phyloP scores from a whole-genome alignment of 2,329 filamentous ascomycete species.

The Penicillium crustosum region DNA sequence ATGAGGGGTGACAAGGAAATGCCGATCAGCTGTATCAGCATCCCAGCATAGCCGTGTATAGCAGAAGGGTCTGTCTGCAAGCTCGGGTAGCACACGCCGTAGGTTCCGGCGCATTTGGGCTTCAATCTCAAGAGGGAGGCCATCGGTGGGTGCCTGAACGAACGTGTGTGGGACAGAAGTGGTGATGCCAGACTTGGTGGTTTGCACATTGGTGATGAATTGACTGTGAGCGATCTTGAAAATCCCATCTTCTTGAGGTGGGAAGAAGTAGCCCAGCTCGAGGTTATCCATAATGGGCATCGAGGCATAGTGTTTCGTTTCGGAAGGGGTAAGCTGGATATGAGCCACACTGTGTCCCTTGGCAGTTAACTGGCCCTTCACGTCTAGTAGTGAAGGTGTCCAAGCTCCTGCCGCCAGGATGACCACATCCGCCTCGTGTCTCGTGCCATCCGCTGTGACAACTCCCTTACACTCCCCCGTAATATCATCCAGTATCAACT shows the following conservation, averaged over 20 bases:
- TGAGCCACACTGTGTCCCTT: constrained; percentile 20
- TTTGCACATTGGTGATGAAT: constrained; percentile 14
- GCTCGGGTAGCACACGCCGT: constrained; percentile 9
- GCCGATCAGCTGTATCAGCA: constrained; percentile 11
- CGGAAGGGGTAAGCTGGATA: constrained; percentile 19
- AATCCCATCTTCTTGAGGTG: constrained; percentile 12
- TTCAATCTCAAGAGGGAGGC: constrained; percentile 13
- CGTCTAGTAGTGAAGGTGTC: constrained; percentile 17
- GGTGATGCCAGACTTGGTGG: constrained; percentile 2
- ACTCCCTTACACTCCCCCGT: constrained; percentile 12
- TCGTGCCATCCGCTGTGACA: constrained; percentile 13
- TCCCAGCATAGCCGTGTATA: constrained; percentile 17
- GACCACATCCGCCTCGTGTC: constrained; percentile 17
- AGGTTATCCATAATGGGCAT: constrained; percentile 21
- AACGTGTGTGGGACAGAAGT: constrained; percentile 13
- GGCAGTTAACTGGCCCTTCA: constrained; percentile 18
- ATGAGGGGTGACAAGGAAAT: constrained; percentile 14
- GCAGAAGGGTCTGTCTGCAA: constrained; percentile 13
- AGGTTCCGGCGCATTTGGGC: constrained; percentile 10
- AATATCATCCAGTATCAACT: constrained; percentile 11
- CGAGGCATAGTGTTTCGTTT: constrained; percentile 14
- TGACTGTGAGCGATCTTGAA: constrained; percentile 14
- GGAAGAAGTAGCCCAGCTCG: constrained; percentile 18
- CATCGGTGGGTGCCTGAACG: constrained; percentile 9
- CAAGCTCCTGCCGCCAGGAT: constrained; percentile 21